Percentiles rank a stretch among this genome's conserved stretches.
These are phyloP conservation scores for Pythium insidiosum DNA, from an alignment of 352 stramenopile genomes.

Conservation along the genomic window DNA sequence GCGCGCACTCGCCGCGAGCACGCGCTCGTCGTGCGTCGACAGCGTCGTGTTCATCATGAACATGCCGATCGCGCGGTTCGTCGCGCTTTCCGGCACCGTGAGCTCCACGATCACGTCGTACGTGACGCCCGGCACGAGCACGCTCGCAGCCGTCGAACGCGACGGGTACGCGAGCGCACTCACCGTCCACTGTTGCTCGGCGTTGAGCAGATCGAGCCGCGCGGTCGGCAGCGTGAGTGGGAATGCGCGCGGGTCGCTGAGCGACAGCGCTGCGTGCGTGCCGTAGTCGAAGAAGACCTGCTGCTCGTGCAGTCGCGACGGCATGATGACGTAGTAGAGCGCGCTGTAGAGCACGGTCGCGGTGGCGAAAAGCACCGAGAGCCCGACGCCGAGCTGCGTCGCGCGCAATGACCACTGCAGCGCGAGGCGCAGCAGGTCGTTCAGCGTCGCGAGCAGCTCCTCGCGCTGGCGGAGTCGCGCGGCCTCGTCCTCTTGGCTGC, in stretches of 20 bases:
- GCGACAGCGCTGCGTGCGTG: constrained; percentile 26
- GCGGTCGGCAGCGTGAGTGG: constrained; percentile 34
- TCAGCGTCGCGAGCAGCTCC: constrained; percentile 21
- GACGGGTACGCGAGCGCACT: constrained; percentile 18
- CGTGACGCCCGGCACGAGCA: constrained; percentile 56
- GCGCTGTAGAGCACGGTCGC: constrained; percentile 58
- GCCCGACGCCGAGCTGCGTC: constrained; percentile 16
- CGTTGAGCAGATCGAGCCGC: constrained; percentile 42
- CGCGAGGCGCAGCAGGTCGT: constrained; percentile 21
- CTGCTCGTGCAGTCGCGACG: constrained; percentile 67
- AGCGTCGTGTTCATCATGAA: constrained; percentile 70
- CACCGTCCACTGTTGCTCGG: constrained; percentile 48
- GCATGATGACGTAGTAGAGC: constrained; percentile 77
- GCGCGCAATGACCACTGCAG: constrained; percentile 28
- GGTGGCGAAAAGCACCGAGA: constrained; percentile 37
- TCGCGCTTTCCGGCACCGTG: constrained; percentile 43
- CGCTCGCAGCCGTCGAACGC: constrained; percentile 9
- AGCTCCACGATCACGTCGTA: constrained; percentile 80
- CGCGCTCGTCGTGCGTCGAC: constrained; percentile 14
- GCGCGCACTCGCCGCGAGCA: constrained; percentile 39
- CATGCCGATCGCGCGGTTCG: constrained; percentile 63
- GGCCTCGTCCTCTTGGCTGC: constrained; percentile 21
- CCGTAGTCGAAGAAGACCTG: constrained; percentile 76
- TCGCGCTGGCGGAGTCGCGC: constrained; percentile 38
- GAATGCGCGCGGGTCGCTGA: not conserved